Evolutionary conservation across 768 basidiomycete species (phyloP), one percentile per base, ranked within the genome.

Genomic region (Pholiota molesta): DNA sequence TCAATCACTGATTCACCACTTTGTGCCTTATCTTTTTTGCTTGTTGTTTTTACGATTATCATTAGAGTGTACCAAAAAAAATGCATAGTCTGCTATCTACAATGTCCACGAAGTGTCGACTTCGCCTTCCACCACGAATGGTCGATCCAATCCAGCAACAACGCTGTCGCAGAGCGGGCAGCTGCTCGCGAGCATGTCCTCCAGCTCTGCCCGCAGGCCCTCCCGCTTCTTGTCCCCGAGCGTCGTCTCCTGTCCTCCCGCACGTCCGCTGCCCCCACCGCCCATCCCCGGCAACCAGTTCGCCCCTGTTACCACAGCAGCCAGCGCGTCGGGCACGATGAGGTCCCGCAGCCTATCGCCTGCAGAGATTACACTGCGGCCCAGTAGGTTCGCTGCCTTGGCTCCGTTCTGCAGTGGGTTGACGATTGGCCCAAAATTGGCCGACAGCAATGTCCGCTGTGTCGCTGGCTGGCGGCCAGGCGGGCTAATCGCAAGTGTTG

Each of bases 101-200:
- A 94, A 71, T 60, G 84, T 79, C 93, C 93, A 95, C 57, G 88
- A 91, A 57, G 81, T 79, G 74, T 94, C 91, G 44, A 83, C 79
- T 75, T 95, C 94, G 31, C 88, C 94, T 35, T 88, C 84, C 65
- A 83, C 81, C 53, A 92, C 85, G 68, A 99, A 99, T 13, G 94
- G 88, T 72, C 87, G 90, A 72, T 99, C 96, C 67, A 99, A 74
- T 5, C 91, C 90, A 5, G 81, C 87, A 49, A 97, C 83, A 17
- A 95, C 91, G 64, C 89, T 89, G 71, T 99, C 97, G 74, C 97
- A 99, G 60, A 98, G 76, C 31, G 96, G 95, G 77, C 97, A 99
- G 62, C 83, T 92, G 66, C 90, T 89, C 17, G 95, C 90, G 42
- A 99, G 78, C 62, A 98, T 73, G 57, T 94, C 92, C 67, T 99